Evolutionary conservation across 192 early-diverging fungal genomes (phyloP), one percentile per base, ranked within the genome.

Genomic region (Martensiomyces pterosporus): DNA sequence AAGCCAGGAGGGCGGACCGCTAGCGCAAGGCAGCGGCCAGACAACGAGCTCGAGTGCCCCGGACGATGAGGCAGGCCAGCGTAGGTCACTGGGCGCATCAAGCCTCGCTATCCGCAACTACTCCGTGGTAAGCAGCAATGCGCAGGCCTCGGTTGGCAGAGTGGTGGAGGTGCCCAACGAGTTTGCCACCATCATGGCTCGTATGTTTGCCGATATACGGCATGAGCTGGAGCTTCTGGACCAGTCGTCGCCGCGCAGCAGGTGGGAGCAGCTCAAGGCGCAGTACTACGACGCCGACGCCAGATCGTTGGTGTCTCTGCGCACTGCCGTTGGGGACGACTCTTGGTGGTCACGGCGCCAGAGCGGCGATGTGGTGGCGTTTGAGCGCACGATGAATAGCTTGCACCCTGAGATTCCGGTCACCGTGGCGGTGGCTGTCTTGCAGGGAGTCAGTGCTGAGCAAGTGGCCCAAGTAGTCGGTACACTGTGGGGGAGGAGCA

Each of bases 131-230:
- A n/a, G n/a, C n/a, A n/a, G n/a, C n/a, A n/a, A n/a, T n/a, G 41
- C 4, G 23, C 46, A 12, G 37, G 32, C 10, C n/a, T n/a, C n/a
- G n/a, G n/a, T n/a, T n/a, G n/a, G n/a, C n/a, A n/a, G n/a, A n/a
- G n/a, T n/a, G n/a, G n/a, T 61, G 23, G 63, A 46, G 15, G 47
- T 54, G 25, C 57, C 69, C 9, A 39, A 39, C 3, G 33, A 56
- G 46, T 66, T 66, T 55, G 63, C 51, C 1, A 38, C 33, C 14
- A 24, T 45, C 3, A 45, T 60, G 34, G 17, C 53, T 1, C 36
- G 38, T 3, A 32, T 41, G 16, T 73, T 73, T 55, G 64, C 64
- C 9, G 59, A 56, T 6, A 43, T 67, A n/a, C 55, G 70, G 2
- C 64, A 59, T 22, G 63, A 64, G 24, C 23, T 63, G 8, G 50